Evolutionary conservation across 2,329 filamentous ascomycete genomes (phyloP), one percentile per base, ranked within the genome.

Genomic region (Ceratocystiopsis sp.): DNA sequence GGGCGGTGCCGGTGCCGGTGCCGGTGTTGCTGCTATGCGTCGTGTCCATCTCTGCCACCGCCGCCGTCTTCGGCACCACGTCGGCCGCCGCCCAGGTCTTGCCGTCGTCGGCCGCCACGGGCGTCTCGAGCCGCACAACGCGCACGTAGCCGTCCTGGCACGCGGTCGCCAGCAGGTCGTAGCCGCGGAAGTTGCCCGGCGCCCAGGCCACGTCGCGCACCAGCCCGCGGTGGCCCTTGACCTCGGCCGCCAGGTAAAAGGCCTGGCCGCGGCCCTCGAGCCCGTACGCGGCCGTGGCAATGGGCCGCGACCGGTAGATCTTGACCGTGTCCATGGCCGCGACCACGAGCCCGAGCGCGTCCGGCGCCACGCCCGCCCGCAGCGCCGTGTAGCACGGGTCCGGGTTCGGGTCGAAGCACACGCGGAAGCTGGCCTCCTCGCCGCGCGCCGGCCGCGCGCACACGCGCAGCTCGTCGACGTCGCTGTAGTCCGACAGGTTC

Each of bases 171-270:
- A 96, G 73, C 45, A 89, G 72, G 58, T 98, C 91, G 57, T 84
- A 89, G 1, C 89, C 89, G 35, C 87, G 69, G 53, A 93, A 85
- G 50, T 86, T 93, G 13, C 86, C 89, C 40, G 86, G 82, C 1
- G 89, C 85, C 91, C 91, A 98, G 2, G 84, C 80, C 1, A 95
- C 74, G 57, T 95, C 87, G 40, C 89, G 72, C 8, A 95, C 82
- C 35, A 96, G 68, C 1, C 79, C 78, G 9, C 74, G 69, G 52
- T 94, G 83, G 2, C 78, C 77, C 29, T 68, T 67, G 15, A 96
- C 65, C 55, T 86, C 80, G 17, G 80, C 78, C 0, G 86, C 86
- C 9, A 84, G 73, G 57, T 93, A 94, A 56, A 96, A 93, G 46
- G 84, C 80, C 48, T 83, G 82, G 65, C 56, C 75, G 62, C 62